These are phyloP conservation scores for Diaporthe vaccinii DNA, from an alignment of 2,329 filamentous ascomycete genomes.

Conservation along the genomic window DNA sequence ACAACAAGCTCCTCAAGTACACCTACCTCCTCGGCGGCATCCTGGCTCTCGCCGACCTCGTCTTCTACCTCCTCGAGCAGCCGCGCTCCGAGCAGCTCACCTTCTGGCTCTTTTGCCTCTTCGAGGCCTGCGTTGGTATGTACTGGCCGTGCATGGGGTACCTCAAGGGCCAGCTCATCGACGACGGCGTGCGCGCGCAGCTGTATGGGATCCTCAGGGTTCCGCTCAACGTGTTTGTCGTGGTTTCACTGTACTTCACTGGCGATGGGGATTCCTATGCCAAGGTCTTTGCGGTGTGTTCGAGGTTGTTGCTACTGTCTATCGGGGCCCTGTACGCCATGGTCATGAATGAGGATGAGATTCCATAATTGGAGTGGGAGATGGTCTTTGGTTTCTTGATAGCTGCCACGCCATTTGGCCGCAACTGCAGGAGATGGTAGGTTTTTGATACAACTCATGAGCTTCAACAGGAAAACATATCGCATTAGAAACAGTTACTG, in stretches of 20 bases:
- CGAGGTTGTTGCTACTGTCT: slow-evolving; percentile 48
- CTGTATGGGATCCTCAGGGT: slow-evolving; percentile 68
- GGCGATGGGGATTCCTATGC: slow-evolving; percentile 47
- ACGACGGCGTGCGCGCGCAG: slow-evolving; percentile 64
- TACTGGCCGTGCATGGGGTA: slow-evolving; percentile 69
- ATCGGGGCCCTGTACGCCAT: slow-evolving; percentile 48
- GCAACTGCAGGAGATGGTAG: not conserved
- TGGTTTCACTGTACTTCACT: slow-evolving; percentile 59
- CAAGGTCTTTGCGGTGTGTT: slow-evolving; percentile 50
- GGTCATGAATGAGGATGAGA: slow-evolving; percentile 42
- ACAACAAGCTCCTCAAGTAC: slow-evolving; percentile 45
- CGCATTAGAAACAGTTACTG: too few species aligned
- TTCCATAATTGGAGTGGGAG: slow-evolving; percentile 38
- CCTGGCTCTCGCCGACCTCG: slow-evolving; percentile 53
- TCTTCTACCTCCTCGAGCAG: slow-evolving; percentile 54
- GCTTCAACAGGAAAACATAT: not conserved
- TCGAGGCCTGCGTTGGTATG: slow-evolving; percentile 67
- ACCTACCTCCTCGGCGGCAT: slow-evolving; percentile 53
- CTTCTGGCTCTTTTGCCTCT: slow-evolving; percentile 69
- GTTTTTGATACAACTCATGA: not conserved
- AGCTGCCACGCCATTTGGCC: too few species aligned
- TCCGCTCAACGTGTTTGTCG: slow-evolving; percentile 70
- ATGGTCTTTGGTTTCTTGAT: not conserved
- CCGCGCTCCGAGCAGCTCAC: slow-evolving; percentile 55
- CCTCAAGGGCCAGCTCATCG: slow-evolving; percentile 65